A percentile compares a stretch with the other conserved stretches of the same genome.
These are phyloP conservation scores for Leccinum imitatum DNA, from an alignment of 768 basidiomycete genomes.

Conservation along the genomic window DNA sequence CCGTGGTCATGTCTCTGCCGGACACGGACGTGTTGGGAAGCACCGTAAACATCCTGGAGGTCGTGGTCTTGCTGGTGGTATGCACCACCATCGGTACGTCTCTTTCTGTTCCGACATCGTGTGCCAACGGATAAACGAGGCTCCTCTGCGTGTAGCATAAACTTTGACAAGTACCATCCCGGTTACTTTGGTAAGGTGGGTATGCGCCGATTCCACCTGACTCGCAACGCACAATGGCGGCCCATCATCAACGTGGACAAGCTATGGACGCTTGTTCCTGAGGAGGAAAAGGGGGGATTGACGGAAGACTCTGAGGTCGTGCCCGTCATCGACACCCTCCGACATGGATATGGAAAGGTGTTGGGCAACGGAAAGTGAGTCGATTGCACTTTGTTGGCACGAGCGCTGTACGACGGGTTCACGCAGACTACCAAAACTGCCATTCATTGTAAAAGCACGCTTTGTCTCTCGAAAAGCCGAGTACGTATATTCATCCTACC, in stretches of 20 bases:
- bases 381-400: neutral
- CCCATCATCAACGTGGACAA: conserved; percentile 99
- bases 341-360: conserved; percentile 87
- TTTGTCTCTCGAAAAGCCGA: conserved; percentile 89
- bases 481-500: conserved; percentile 37
- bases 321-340: conserved; percentile 89
- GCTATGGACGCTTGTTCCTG: conserved; percentile 89
- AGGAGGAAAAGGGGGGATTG: conserved; percentile 76
- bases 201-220: conserved; percentile 99
- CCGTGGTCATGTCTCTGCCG: conserved; percentile 98
- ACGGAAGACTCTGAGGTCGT: conserved; percentile 77
- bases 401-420: conserved; percentile 1
- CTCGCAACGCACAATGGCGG: conserved; percentile 87
- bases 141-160: conserved; percentile 55
- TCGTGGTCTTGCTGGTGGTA: conserved; percentile 99
- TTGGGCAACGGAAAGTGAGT: conserved; percentile 91
- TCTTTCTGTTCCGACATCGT: neutral
- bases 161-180: conserved; percentile 99
- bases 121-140: neutral
- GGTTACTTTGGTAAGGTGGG: conserved; percentile 99
- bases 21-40: conserved; percentile 99
- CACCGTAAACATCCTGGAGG: conserved; percentile 99
- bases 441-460: conserved; percentile 98
- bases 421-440: conserved; percentile 76
- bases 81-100: conserved; percentile 95